Evolutionary conservation across 2,329 filamentous ascomycete genomes (phyloP).

Genomic region (Achaetomium macrosporum): DNA sequence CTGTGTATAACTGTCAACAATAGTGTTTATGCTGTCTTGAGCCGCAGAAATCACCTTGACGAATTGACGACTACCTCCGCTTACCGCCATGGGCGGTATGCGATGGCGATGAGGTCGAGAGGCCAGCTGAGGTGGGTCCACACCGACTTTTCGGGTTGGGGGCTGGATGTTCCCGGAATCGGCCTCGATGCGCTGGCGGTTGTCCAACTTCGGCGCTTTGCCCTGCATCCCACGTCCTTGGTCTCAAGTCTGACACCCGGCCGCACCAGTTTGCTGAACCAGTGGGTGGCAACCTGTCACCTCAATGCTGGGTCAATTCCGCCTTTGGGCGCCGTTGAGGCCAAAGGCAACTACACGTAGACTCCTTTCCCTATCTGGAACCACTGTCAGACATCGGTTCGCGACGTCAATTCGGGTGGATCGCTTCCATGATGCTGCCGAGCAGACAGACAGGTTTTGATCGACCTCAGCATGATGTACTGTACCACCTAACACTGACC

Average conservation of each 20-base stretch:
- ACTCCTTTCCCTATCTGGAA: not conserved
- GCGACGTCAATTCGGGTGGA: not conserved
- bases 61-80: not conserved
- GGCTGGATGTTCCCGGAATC: conserved; percentile 9
- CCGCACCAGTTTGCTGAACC: conserved; percentile 17
- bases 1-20: no score
- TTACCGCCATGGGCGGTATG: conserved; percentile 5
- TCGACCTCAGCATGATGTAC: not conserved
- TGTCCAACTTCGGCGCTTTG: conserved; percentile 9
- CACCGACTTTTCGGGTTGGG: conserved; percentile 27
- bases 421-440: not conserved
- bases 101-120: not conserved
- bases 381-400: not conserved
- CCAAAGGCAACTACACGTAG: not conserved
- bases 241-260: conserved; percentile 15
- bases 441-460: not conserved
- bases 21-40: no score
- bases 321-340: not conserved
- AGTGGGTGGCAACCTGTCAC: conserved; percentile 7
- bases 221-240: not conserved
- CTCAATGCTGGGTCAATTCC: not conserved
- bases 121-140: conserved; percentile 19
- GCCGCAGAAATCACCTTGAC: not conserved
- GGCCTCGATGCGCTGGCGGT: not conserved
- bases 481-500: not conserved